These are phyloP conservation scores for Macadamia integrifolia DNA, from an alignment of 164 flowering plant species.

Conservation along the genomic window DNA sequence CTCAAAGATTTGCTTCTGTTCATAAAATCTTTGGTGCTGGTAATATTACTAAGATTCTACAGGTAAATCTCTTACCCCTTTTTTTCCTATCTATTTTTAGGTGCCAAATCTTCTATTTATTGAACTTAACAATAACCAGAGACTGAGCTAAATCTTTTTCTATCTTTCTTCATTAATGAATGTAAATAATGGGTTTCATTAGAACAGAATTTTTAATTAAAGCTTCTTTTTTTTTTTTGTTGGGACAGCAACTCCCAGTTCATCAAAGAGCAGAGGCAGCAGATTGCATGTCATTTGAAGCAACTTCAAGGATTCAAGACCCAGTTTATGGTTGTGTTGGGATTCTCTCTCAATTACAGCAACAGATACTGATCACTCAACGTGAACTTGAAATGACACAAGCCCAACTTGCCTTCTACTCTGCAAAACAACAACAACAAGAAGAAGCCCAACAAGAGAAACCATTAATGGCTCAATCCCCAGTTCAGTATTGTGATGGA, in stretches of 20 bases:
- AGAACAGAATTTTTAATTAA: no score
- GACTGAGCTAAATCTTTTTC: no score
- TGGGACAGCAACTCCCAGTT: conserved; percentile 26
- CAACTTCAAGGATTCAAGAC: conserved; percentile 18
- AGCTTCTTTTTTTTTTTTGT: no score
- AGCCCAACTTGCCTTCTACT: conserved; percentile 17
- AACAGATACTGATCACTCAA: conserved; percentile 18
- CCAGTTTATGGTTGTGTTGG: conserved; percentile 36
- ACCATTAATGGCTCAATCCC: no score
- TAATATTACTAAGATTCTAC: conserved; percentile 23
- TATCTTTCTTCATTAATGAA: no score
- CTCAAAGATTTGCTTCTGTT: conserved; percentile 26
- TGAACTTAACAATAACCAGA: no score
- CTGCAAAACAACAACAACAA: background rate
- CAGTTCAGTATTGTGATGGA: no score
- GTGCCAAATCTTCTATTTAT: no score
- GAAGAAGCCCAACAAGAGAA: conserved; percentile 6
- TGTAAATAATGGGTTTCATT: no score
- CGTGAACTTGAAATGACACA: conserved; percentile 18
- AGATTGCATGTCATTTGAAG: conserved; percentile 27
- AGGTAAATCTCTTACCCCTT: conserved; percentile 9
- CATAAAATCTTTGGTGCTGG: conserved; percentile 33
- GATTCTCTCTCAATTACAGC: conserved; percentile 24
- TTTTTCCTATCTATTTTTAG: no score
- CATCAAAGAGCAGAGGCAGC: conserved; percentile 26